These are phyloP conservation scores for Fusarium multiceps DNA, from an alignment of 2,329 filamentous ascomycete genomes.

Conservation along the genomic window DNA sequence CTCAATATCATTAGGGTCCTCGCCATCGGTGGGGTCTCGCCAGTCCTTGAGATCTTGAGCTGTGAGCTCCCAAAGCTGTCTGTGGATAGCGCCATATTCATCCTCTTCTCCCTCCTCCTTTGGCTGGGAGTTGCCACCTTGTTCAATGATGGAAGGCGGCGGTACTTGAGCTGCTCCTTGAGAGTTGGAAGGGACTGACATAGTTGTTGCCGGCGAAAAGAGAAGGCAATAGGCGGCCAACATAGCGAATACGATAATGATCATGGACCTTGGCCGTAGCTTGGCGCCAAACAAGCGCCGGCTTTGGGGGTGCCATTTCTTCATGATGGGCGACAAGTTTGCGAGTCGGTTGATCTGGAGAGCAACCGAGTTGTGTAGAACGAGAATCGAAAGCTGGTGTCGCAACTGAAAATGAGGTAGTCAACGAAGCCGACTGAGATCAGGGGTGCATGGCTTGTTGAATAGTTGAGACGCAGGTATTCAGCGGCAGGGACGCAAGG, in stretches of 20 bases:
- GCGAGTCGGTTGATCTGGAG: neutral
- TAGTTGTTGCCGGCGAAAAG: constrained; percentile 50
- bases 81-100: constrained; percentile 23
- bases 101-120: constrained; percentile 21
- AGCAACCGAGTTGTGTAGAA: constrained; percentile 16
- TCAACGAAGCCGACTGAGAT: constrained; percentile 20
- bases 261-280: constrained; percentile 56
- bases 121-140: constrained; percentile 12
- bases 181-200: constrained; percentile 48
- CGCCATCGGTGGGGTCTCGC: constrained; percentile 51
- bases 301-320: constrained; percentile 49
- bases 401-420: constrained; percentile 11
- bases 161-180: constrained; percentile 6
- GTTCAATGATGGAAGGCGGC: constrained; percentile 1
- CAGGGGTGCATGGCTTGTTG: constrained; percentile 37
- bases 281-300: constrained; percentile 49
- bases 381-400: constrained; percentile 7
- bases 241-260: constrained; percentile 55
- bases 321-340: constrained; percentile 41
- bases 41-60: constrained; percentile 52
- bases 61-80: constrained; percentile 51
- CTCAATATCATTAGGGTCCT: constrained; percentile 51
- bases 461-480: constrained; percentile 4
- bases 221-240: constrained; percentile 58
- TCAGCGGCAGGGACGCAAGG: constrained; percentile 24